Evolutionary conservation across 768 basidiomycete species (phyloP).

Genomic region (Calocybe cyanea): DNA sequence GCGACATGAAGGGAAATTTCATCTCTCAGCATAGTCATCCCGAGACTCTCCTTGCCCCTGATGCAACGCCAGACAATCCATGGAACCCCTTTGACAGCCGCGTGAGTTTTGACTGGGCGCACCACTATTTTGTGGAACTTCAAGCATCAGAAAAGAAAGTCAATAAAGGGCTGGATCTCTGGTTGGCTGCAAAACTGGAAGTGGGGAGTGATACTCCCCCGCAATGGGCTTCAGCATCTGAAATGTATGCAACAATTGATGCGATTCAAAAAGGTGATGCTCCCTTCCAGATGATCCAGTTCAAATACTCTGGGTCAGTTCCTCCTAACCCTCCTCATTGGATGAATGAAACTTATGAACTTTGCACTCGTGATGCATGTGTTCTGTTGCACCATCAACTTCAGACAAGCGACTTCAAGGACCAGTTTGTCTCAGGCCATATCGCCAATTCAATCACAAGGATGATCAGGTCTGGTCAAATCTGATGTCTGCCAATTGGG

Average conservation of each 20-base stretch:
- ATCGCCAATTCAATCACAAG: conserved; percentile 18
- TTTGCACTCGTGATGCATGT: conserved; percentile 19
- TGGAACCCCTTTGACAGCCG: conserved; percentile 25
- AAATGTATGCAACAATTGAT: conserved; percentile 23
- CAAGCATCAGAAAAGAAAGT: conserved; percentile 21
- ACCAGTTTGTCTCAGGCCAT: conserved; percentile 20
- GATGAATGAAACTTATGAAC: conserved; percentile 23
- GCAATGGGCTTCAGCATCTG: conserved; percentile 16
- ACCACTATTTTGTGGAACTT: conserved; percentile 21
- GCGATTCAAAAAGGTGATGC: conserved; percentile 18
- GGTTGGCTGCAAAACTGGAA: conserved; percentile 16
- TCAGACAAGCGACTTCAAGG: conserved; percentile 17
- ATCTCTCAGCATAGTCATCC: too few species aligned
- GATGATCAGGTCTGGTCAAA: conserved; percentile 20
- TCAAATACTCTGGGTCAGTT: conserved; percentile 19
- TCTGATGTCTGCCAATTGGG: too few species aligned
- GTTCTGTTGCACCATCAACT: conserved; percentile 20
- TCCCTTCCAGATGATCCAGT: conserved; percentile 19
- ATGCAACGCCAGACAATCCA: conserved; percentile 13
- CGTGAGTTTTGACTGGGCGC: conserved; percentile 24
- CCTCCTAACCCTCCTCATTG: conserved; percentile 20
- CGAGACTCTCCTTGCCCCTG: too few species aligned
- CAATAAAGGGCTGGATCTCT: conserved; percentile 20
- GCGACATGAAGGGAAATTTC: too few species aligned
- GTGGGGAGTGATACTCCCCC: conserved; percentile 7